A percentile compares a stretch with the other conserved stretches of the same genome.
These are phyloP conservation scores for Lathyrus oleraceus DNA, from an alignment of 306 rosid species.

Conservation along the genomic window DNA sequence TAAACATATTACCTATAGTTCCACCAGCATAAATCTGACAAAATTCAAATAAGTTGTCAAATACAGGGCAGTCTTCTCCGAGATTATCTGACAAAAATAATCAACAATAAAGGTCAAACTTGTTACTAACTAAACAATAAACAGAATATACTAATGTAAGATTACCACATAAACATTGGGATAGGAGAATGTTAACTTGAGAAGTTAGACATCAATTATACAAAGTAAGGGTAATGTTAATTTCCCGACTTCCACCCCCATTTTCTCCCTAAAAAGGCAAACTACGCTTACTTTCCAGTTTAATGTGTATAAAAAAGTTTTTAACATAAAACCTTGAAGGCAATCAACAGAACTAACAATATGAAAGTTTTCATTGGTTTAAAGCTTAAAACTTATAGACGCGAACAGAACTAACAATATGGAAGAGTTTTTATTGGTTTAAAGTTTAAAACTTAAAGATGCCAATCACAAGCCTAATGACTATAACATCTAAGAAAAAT, in stretches of 20 bases:
- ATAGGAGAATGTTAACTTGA: slow-evolving; percentile 1
- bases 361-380: not conserved
- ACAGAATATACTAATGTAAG: slow-evolving; percentile 17
- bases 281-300: not conserved
- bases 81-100: slow-evolving; percentile 77
- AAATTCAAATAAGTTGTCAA: slow-evolving; percentile 93
- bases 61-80: slow-evolving; percentile 98
- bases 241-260: not conserved
- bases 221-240: not conserved
- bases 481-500: not conserved
- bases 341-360: not conserved
- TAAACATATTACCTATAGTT: slow-evolving; percentile 68
- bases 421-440: not conserved
- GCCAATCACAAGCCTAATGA: not conserved
- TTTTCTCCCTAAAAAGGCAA: not conserved
- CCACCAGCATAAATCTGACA: slow-evolving; percentile 99
- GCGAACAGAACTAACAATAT: not conserved
- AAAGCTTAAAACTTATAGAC: not conserved
- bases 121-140: slow-evolving; percentile 22
- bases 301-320: not conserved
- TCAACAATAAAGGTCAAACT: slow-evolving; percentile 16
- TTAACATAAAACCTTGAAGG: not conserved
- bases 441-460: not conserved
- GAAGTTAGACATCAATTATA: slow-evolving; percentile 15
- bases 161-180: not conserved